Evolutionary conservation across 495 filamentous ascomycete genomes (phyloP).

Genomic region (Penicillium taxi): DNA sequence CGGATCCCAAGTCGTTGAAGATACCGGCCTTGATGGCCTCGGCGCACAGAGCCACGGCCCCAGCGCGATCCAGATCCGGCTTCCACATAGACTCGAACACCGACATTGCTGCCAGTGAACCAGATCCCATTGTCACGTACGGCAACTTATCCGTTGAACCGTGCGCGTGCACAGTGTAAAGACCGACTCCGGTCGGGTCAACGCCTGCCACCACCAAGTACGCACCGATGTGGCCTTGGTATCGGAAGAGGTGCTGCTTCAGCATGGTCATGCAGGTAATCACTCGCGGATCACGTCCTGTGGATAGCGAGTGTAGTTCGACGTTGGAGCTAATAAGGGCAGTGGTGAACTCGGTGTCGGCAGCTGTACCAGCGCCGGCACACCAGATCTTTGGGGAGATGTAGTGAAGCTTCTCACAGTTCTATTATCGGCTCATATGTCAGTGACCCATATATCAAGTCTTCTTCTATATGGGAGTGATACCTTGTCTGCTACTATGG

Average conservation of each 20-base stretch:
- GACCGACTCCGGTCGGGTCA: constrained; percentile 89
- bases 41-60: constrained; percentile 71
- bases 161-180: constrained; percentile 98
- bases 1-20: constrained; percentile 97
- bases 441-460: background rate
- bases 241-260: constrained; percentile 97
- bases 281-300: constrained; percentile 91
- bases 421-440: constrained; percentile 39
- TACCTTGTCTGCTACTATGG: constrained; percentile 98
- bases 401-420: constrained; percentile 99
- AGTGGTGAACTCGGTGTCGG: constrained; percentile 99
- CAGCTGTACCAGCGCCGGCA: constrained; percentile 94
- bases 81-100: constrained; percentile 98
- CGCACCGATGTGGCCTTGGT: constrained; percentile 96
- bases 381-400: constrained; percentile 99
- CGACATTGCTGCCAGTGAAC: constrained; percentile 92
- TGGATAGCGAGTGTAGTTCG: constrained; percentile 91
- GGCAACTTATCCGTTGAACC: constrained; percentile 98
- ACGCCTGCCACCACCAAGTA: constrained; percentile 97
- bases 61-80: constrained; percentile 65
- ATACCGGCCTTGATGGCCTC: constrained; percentile 96
- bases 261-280: constrained; percentile 99
- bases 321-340: constrained; percentile 97
- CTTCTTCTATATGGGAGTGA: background rate
- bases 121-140: constrained; percentile 98